Evolutionary conservation across 2,329 filamentous ascomycete genomes (phyloP).

Genomic region (Fonsecaea pedrosoi): DNA sequence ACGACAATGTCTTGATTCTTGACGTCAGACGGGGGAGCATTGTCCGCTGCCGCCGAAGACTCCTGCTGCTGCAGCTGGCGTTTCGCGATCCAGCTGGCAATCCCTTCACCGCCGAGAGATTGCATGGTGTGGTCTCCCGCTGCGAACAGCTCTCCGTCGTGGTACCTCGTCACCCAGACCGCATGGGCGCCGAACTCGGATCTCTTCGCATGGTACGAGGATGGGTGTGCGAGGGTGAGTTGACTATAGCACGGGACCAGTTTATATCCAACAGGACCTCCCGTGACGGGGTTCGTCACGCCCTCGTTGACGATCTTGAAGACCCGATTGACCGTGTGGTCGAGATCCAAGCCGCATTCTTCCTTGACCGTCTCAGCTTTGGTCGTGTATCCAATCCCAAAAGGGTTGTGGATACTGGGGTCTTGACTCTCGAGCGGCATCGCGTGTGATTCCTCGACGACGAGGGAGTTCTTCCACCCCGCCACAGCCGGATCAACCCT

Average conservation of each 20-base stretch:
- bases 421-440: constrained; percentile 60
- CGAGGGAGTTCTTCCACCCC: constrained; percentile 47
- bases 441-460: constrained; percentile 64
- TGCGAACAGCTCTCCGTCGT: constrained; percentile 60
- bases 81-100: constrained; percentile 54
- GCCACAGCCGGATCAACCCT: constrained; percentile 55
- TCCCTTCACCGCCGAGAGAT: constrained; percentile 55
- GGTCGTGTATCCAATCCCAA: constrained; percentile 60
- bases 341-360: constrained; percentile 57
- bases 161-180: constrained; percentile 61
- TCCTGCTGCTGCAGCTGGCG: constrained; percentile 46
- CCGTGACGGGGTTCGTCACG: constrained; percentile 61
- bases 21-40: constrained; percentile 40
- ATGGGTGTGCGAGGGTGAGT: constrained; percentile 61
- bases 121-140: constrained; percentile 64
- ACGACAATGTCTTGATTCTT: constrained; percentile 52
- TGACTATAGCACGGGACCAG: constrained; percentile 64
- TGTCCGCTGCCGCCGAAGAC: constrained; percentile 34
- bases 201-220: constrained; percentile 58
- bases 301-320: constrained; percentile 66
- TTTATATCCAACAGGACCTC: constrained; percentile 62
- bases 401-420: constrained; percentile 56
- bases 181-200: constrained; percentile 64
- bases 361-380: constrained; percentile 54
- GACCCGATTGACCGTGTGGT: constrained; percentile 55